Percentiles rank a stretch among this genome's conserved stretches.
These are phyloP conservation scores for Chenopodium formosanum DNA, from an alignment of 148 eudicot genomes.

Conservation along the genomic window DNA sequence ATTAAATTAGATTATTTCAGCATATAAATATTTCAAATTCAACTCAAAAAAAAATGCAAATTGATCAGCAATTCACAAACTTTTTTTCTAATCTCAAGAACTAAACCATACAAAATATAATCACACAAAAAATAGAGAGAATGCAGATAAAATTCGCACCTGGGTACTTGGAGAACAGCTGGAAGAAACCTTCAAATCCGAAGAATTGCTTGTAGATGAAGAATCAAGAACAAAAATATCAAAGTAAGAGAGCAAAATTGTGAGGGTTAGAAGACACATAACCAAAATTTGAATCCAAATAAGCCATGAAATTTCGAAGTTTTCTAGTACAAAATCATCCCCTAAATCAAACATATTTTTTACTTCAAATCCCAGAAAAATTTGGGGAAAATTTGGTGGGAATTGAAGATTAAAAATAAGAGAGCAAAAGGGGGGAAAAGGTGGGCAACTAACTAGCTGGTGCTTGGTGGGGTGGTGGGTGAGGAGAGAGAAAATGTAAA, in stretches of 20 bases:
- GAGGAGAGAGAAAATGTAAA: neutral
- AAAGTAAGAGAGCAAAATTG: constrained; percentile 30
- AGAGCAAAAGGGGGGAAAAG: neutral
- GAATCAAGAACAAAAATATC: constrained; percentile 22
- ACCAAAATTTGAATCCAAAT: constrained; percentile 36
- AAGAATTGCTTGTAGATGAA: constrained; percentile 15
- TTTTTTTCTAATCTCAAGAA: neutral
- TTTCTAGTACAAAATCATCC: constrained; percentile 22
- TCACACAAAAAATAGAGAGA: neutral
- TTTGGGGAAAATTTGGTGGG: neutral
- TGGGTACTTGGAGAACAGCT: constrained; percentile 18
- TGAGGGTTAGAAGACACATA: constrained; percentile 28
- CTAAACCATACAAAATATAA: neutral
- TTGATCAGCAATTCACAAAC: neutral
- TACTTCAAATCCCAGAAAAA: constrained; percentile 16
- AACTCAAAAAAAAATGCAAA: neutral
- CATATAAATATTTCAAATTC: neutral
- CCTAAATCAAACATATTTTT: constrained; percentile 32
- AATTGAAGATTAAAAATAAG: neutral
- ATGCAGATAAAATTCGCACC: constrained; percentile 20
- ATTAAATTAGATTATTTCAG: neutral
- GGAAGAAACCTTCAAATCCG: constrained; percentile 6
- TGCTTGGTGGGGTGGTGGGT: neutral
- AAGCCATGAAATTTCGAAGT: constrained; percentile 29
- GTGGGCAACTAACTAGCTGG: neutral